Conservation (phyloP, 495 filamentous ascomycete species). For the Apiosordaria backusii region DNA sequence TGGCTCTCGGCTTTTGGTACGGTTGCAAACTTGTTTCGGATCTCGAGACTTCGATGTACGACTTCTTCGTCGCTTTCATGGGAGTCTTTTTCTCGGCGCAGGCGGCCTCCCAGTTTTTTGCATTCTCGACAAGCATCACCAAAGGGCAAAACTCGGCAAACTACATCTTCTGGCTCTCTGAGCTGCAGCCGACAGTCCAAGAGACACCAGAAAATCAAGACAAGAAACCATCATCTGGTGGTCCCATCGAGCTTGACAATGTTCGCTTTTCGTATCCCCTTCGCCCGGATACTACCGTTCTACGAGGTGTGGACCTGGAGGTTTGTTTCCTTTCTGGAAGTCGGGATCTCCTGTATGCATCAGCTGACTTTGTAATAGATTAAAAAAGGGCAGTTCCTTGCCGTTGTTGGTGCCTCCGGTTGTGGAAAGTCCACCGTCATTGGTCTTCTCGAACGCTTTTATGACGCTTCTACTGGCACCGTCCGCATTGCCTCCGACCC, state of each 20-base stretch:
- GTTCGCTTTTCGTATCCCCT: conserved; percentile 59
- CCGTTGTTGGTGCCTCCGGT: conserved; percentile 52
- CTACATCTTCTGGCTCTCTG: conserved; percentile 43
- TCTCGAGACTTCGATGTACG: conserved; percentile 39
- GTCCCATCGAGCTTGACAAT: conserved; percentile 43
- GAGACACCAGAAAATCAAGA: conserved; percentile 39
- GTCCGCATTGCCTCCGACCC: conserved; percentile 48
- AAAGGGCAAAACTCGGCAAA: conserved; percentile 45
- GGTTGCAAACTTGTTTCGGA: conserved; percentile 53
- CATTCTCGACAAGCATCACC: conserved; percentile 43
- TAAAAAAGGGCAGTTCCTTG: conserved; percentile 64
- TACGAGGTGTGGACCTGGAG: conserved; percentile 46
- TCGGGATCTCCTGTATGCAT: too few relatives aligned
- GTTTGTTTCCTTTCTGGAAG: too few relatives aligned
- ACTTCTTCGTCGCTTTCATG: conserved; percentile 60
- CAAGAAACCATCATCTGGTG: conserved; percentile 35
- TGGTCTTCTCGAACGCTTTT: conserved; percentile 60
- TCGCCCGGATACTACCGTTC: conserved; percentile 50
- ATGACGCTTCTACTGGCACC: conserved; percentile 51
- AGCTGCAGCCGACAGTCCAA: conserved; percentile 32
- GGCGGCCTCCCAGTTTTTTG: conserved; percentile 52
- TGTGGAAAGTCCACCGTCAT: conserved; percentile 38
- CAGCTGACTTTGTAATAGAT: too few relatives aligned
- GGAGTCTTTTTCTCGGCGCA: conserved; percentile 55
- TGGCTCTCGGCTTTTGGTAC: conserved; percentile 58